phyloP scores from a whole-genome alignment of 305 asterid species.

The Fraxinus sp. region DNA sequence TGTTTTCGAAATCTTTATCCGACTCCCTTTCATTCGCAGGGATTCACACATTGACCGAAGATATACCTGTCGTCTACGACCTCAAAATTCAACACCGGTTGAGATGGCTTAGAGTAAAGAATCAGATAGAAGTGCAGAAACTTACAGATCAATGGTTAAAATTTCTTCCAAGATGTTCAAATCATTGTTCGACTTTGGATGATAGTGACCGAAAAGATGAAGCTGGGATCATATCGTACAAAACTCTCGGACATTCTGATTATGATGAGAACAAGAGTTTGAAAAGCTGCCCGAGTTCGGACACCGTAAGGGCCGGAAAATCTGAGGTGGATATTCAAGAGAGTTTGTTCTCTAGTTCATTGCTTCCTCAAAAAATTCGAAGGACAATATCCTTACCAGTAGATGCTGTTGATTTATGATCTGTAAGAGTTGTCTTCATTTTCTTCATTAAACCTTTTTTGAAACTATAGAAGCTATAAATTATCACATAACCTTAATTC shows the following conservation, averaged over 20 bases:
- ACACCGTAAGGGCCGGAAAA: neutral
- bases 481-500: neutral
- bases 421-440: neutral
- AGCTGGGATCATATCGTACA: neutral
- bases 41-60: neutral
- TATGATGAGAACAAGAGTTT: neutral
- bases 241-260: neutral
- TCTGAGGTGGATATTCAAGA: neutral
- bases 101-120: constrained; percentile 73
- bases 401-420: constrained; percentile 58
- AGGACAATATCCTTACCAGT: constrained; percentile 70
- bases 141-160: constrained; percentile 43
- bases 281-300: constrained; percentile 10
- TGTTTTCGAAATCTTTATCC: neutral
- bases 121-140: constrained; percentile 50
- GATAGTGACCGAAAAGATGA: constrained; percentile 6
- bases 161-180: constrained; percentile 8
- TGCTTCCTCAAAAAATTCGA: constrained; percentile 48
- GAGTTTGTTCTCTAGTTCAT: constrained; percentile 47
- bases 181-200: constrained; percentile 15
- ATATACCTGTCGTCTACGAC: neutral
- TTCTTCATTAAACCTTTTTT: neutral
- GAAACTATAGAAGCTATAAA: neutral
- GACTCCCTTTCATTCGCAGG: neutral
- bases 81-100: constrained; percentile 39